Evolutionary conservation across 2,329 filamentous ascomycete species (phyloP), one percentile per base, ranked within the genome.

Genomic region (Phymatotrichopsis omnivora): DNA sequence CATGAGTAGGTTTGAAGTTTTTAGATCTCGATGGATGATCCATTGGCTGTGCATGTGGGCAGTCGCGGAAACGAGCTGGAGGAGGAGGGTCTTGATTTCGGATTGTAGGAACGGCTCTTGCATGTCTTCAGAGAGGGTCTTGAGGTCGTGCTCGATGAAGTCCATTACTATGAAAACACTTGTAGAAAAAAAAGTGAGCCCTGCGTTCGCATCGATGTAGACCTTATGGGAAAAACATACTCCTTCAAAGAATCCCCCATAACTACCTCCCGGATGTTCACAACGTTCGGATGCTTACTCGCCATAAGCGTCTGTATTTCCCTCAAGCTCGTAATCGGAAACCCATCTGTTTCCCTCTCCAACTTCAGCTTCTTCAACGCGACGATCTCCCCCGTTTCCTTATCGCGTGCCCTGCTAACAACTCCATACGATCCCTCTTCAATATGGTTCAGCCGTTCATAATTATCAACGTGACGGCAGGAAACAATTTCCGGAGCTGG

Each of bases 341-440:
- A 78, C 6, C 86, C 86, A 62, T 93, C 86, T 50, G 75, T 74
- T 34, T 75, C 68, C 60, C 74, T 73, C 48, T 95, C 85, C 64
- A 93, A 77, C 70, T 98, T 98, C 45, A 96, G 72, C 61, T 86
- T 81, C 70, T 98, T 98, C 54, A 98, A 69, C 11, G 91, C 91
- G 16, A 96, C 87, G 5, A 98, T 73, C 46, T 80, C 75, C 25
- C 83, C 82, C 0, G 83, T 89, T 3, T 70, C 67, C 24, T 73
- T 69, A 58, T 93, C 81, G 51, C 73, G 79, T 10, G 86, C 91
- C 47, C 91, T 74, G 43, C 87, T 87, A 4, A 98, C 91, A 75
- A 80, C 89, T 34, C 91, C 91, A 64, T 98, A 98, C 7, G 86
- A 86, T 27, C 91, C 91, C 67, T 98, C 91, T 64, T 96, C 91